These are phyloP conservation scores for Periconia digitata DNA, from an alignment of 2,329 filamentous ascomycete species.

Conservation along the genomic window DNA sequence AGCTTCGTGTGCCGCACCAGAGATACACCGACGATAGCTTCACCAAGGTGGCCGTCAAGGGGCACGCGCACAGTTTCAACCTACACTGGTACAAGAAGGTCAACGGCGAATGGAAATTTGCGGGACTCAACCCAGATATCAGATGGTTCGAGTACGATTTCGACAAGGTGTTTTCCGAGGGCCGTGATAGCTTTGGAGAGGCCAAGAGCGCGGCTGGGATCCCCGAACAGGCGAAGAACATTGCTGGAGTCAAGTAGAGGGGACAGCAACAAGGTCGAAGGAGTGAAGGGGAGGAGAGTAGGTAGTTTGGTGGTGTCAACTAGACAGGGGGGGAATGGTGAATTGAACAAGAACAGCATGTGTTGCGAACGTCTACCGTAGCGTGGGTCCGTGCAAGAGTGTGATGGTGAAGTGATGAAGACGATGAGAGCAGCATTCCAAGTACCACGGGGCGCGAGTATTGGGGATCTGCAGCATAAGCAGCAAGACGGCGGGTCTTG, in stretches of 20 bases:
- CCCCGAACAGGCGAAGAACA: conserved; percentile 15
- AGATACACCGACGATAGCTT: conserved; percentile 53
- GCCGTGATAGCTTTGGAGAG: conserved; percentile 50
- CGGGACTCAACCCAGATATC: conserved; percentile 56
- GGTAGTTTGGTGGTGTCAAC: too few relatives aligned
- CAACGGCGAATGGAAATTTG: conserved; percentile 62
- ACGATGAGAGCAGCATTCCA: too few relatives aligned
- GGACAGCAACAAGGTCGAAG: not conserved
- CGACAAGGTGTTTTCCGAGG: conserved; percentile 56
- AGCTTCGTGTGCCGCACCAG: conserved; percentile 61
- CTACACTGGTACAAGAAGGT: conserved; percentile 59
- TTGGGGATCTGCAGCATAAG: not conserved
- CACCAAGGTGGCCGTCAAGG: conserved; percentile 54
- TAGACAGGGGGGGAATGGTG: too few relatives aligned
- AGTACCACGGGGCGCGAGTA: conserved; percentile 5
- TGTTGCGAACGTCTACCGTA: too few relatives aligned
- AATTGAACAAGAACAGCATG: too few relatives aligned
- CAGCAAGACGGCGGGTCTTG: too few relatives aligned
- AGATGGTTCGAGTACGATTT: conserved; percentile 60
- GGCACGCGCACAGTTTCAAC: conserved; percentile 59
- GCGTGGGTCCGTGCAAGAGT: too few relatives aligned
- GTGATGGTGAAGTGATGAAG: conserved; percentile 4
- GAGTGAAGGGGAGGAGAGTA: not conserved
- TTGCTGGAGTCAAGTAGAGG: not conserved
- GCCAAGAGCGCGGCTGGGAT: conserved; percentile 45